Base-by-base conservation (phyloP, 2,329 filamentous ascomycete genomes). In the Cladosporium sphaerospermum region DNA sequence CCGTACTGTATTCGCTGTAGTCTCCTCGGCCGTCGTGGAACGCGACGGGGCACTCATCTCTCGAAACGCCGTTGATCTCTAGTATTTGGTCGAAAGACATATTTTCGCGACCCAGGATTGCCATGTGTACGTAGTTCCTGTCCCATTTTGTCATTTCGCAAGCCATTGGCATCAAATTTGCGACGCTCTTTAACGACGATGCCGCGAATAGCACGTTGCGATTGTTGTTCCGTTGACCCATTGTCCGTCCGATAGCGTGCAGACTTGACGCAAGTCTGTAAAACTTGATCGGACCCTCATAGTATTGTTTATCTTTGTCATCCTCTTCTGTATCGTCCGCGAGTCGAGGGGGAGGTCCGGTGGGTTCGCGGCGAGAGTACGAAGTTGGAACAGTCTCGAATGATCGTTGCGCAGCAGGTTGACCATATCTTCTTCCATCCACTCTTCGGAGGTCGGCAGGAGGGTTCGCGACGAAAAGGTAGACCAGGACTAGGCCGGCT, bases 151-250 rank as follows among this genome's bases (percentile, higher is more conserved):
- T 84, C 91, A 96, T 96, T 62, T 88, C 81, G 69, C 93, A 97
- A 5, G 91, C 89, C 65, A 96, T 75, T 0, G 90, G 89, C 32
- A 96, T 73, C 50, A 96, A 68, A 32, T 80, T 79, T 0, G 88
- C 79, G 13, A 84, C 82, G 64, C 88, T 93, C 67, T 80, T 80
- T 47, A 95, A 71, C 56, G 79, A 90, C 0, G 88, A 84, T 3
- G 87, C 84, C 4, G 84, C 85, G 66, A 96, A 96, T 3, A 96
- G 69, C 13, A 96, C 78, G 62, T 90, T 90, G 47, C 79, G 79
- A 63, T 87, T 88, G 36, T 71, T 65, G 32, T 66, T 57, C 50
- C 73, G 72, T 45, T 70, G 69, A 4, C 83, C 83, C 23, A 73
- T 72, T 0, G 80, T 82, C 16, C 69, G 73, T 7, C 75, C 67